Percentiles rank a stretch among this genome's conserved stretches.
phyloP scores from a whole-genome alignment of 2,329 filamentous ascomycete species.

The Simplicillium aogashimaense region DNA sequence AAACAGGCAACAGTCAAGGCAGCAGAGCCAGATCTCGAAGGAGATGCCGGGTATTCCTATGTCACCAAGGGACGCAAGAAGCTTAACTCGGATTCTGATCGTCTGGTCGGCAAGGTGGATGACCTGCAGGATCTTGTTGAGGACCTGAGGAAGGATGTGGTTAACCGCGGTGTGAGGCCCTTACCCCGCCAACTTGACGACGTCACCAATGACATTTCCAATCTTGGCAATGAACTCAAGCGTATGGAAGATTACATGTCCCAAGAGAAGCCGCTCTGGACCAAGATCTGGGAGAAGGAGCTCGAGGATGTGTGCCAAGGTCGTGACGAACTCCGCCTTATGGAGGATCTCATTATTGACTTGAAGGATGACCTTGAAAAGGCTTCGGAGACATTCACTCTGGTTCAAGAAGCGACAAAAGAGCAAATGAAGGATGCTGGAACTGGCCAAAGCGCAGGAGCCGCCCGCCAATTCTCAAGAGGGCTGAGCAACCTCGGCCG shows the following conservation, averaged over 20 bases:
- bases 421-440: slow-evolving; percentile 79
- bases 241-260: slow-evolving; percentile 89
- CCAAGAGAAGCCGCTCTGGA: slow-evolving; percentile 92
- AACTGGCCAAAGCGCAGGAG: slow-evolving; percentile 36
- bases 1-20: slow-evolving; percentile 66
- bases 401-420: slow-evolving; percentile 97
- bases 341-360: slow-evolving; percentile 90
- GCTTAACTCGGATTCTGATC: slow-evolving; percentile 78
- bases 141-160: slow-evolving; percentile 94
- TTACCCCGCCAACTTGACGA: slow-evolving; percentile 80
- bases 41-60: slow-evolving; percentile 74
- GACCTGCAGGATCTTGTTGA: slow-evolving; percentile 96
- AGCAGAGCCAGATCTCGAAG: slow-evolving; percentile 59
- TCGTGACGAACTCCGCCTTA: slow-evolving; percentile 86
- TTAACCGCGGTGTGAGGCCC: slow-evolving; percentile 82
- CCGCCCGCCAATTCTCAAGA: slow-evolving; percentile 45
- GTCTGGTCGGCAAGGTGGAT: slow-evolving; percentile 83
- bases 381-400: slow-evolving; percentile 81
- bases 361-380: slow-evolving; percentile 92
- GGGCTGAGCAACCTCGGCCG: slow-evolving; percentile 43
- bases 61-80: slow-evolving; percentile 81
- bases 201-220: slow-evolving; percentile 79
- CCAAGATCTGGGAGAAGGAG: slow-evolving; percentile 98
- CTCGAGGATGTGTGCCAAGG: slow-evolving; percentile 93
- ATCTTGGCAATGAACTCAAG: slow-evolving; percentile 76